A percentile compares a stretch with the other conserved stretches of the same genome.
Evolutionary conservation across 768 basidiomycete species (phyloP).

Genomic region (Pisolithus orientalis): DNA sequence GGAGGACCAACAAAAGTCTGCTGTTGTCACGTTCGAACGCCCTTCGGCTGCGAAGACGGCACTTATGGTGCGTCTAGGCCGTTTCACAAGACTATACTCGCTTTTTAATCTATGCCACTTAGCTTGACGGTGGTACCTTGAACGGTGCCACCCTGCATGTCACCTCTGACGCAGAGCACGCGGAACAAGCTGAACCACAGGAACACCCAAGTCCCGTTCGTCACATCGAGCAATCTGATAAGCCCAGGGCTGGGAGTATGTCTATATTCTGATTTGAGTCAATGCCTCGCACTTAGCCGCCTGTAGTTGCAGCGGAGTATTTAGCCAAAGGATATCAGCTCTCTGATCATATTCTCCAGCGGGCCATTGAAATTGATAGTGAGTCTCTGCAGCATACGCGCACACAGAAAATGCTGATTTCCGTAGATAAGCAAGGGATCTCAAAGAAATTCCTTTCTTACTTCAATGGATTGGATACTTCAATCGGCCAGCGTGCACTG

Average conservation of each 20-base stretch:
- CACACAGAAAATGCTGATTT: background rate
- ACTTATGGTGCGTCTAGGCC: constrained; percentile 49
- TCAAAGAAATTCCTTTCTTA: constrained; percentile 79
- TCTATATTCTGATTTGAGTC: background rate
- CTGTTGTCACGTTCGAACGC: constrained; percentile 83
- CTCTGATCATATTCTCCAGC: constrained; percentile 69
- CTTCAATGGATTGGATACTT: constrained; percentile 64
- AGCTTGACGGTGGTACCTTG: constrained; percentile 74
- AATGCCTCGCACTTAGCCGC: background rate
- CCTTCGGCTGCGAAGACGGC: constrained; percentile 79
- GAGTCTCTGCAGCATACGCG: constrained; percentile 6
- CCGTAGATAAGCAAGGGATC: constrained; percentile 75
- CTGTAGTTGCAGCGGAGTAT: constrained; percentile 83
- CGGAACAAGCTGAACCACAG: constrained; percentile 43
- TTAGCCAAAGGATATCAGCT: constrained; percentile 85
- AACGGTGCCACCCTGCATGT: constrained; percentile 68
- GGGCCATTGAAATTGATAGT: constrained; percentile 79
- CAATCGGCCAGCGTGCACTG: constrained; percentile 61
- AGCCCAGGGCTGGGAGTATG: constrained; percentile 82
- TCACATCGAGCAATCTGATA: constrained; percentile 76
- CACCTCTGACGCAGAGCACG: constrained; percentile 57
- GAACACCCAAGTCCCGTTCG: constrained; percentile 30
- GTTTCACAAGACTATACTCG: background rate
- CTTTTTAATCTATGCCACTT: background rate
- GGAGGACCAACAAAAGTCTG: constrained; percentile 36